Base-by-base conservation (phyloP, 176 grass and related monocot genomes). In the Musa schizocarpa region DNA sequence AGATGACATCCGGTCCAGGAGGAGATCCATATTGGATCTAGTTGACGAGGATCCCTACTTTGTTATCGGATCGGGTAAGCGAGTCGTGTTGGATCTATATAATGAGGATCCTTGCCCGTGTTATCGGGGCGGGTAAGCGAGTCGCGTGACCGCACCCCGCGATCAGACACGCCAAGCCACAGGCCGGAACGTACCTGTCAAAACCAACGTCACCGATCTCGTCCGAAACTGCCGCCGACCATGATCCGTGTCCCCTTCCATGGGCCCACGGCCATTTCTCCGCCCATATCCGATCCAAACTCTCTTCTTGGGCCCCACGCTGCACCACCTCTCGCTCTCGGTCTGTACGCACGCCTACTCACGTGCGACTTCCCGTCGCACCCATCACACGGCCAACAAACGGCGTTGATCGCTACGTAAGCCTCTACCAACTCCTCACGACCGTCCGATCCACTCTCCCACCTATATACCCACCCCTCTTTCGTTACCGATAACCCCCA, bases 401-500 rank as follows among this genome's bases (percentile, higher is more conserved):
- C 11, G 63, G 63, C 63, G 63, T 29, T 29, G 34, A 43, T 43
- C 34, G 34, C 34, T 43, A 43, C 34, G 34, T 6, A 43, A 43
- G 63, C 23, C 63, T 20, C 63, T 26, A 66, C 25, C 27, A 68
- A 34, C 65, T 13, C 2, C 25, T 14, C 50, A 3, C 48, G 25
- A 70, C 68, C 68, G 68, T 70, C 68, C 48, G 68, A 70, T 70
- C 17, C 68, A 19, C 8, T 16, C 34, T 50, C 48, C 68, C 21
- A 11, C 63, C 63, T 26, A 13, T 2, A 10, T n/a, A 49, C 10
- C 34, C 68, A 21, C 11, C 48, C 34, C 48, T 17, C 48, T 17
- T 43, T 22, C 1, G n/a, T 3, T 16, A 70, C 68, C 68, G 9
- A 12, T 50, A 9, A 9, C 68, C 22, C 22, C 62, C 55, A 2